These are phyloP conservation scores for Inonotus hispidus DNA, from an alignment of 1,284 basidiomycete genomes.

Conservation along the genomic window DNA sequence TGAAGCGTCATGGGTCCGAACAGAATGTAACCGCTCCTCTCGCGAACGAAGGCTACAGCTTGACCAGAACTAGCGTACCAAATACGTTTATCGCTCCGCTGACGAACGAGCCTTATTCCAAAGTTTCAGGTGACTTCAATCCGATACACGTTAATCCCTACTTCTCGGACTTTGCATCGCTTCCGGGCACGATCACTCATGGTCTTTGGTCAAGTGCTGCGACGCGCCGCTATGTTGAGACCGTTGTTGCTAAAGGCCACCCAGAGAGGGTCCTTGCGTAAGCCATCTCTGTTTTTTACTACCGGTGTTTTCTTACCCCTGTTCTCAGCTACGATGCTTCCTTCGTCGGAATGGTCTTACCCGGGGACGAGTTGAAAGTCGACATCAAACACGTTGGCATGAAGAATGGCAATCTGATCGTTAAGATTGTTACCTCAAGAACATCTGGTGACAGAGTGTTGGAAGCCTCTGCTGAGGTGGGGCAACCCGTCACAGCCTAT, in stretches of 20 bases:
- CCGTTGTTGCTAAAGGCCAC: slow-evolving; percentile 87
- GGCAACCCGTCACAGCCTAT: slow-evolving; percentile 89
- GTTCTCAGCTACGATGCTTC: slow-evolving; percentile 73
- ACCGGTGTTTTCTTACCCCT: background rate
- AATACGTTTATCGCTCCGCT: slow-evolving; percentile 73
- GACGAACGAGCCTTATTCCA: slow-evolving; percentile 93
- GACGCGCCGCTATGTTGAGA: slow-evolving; percentile 90
- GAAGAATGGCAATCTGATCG: slow-evolving; percentile 89
- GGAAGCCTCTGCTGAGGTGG: slow-evolving; percentile 88
- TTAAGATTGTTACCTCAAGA: slow-evolving; percentile 89
- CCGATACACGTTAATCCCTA: slow-evolving; percentile 99
- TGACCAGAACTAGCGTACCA: slow-evolving; percentile 53
- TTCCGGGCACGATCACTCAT: slow-evolving; percentile 97
- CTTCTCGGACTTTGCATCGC: slow-evolving; percentile 90
- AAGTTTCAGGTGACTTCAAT: slow-evolving; percentile 95
- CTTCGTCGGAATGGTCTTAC: slow-evolving; percentile 98
- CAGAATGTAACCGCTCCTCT: slow-evolving; percentile 78
- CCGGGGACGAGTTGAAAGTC: slow-evolving; percentile 83
- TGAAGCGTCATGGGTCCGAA: slow-evolving; percentile 83
- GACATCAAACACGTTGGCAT: slow-evolving; percentile 88
- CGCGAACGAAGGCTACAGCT: slow-evolving; percentile 80
- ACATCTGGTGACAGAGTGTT: slow-evolving; percentile 86
- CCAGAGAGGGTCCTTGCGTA: slow-evolving; percentile 86
- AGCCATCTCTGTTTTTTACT: slow-evolving; percentile 29
- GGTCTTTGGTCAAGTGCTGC: slow-evolving; percentile 97